Evolutionary conservation across 208 protist species (phyloP), one percentile per base, ranked within the genome.

Genomic region (Novymonas esmeraldas): DNA sequence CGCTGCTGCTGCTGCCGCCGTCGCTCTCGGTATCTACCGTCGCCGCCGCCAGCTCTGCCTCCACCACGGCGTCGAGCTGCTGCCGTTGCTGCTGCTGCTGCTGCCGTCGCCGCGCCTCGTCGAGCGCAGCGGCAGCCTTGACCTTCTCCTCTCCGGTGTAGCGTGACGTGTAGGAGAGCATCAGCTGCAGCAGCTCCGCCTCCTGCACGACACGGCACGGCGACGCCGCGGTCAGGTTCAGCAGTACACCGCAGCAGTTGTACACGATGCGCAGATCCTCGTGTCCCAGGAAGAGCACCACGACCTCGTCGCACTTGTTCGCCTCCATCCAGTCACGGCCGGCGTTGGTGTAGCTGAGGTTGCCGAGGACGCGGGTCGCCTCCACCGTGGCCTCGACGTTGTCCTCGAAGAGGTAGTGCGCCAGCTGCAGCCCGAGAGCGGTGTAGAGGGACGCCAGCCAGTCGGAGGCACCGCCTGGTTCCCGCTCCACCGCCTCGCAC

Each of bases 301-400:
- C 56, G n/a, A 94, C 83, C 75, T 94, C 89, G 70, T 94, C 89
- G 56, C 89, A 94, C 2, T 57, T 60, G 57, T 92, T 88, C 6
- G 55, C 65, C 73, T 94, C 85, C 76, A 94, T 87, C 86, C 89
- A 94, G 65, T 92, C 85, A 9, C 85, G 80, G 33, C 89, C 89
- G 29, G 70, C 70, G 79, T 87, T 90, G 11, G 85, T 94, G 73
- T 82, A 89, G 73, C 84, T 87, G 41, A 94, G 81, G 70, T 94
- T 94, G 39, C 85, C 84, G 0, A 94, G 67, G 22, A 87, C 67
- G 31, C 89, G 82, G 18, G 89, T 92, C 26, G 89, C 80, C 76
- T 94, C 85, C 5, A 94, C 84, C 13, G 85, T 83, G 33, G 85
- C 86, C 66, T 94, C 85, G 6, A 70, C 76, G 45, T 92, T 84